A percentile compares a stretch with the other conserved stretches of the same genome.
Evolutionary conservation across 306 rosid genomes (phyloP).

Genomic region (Trichosanthes cucumerina): DNA sequence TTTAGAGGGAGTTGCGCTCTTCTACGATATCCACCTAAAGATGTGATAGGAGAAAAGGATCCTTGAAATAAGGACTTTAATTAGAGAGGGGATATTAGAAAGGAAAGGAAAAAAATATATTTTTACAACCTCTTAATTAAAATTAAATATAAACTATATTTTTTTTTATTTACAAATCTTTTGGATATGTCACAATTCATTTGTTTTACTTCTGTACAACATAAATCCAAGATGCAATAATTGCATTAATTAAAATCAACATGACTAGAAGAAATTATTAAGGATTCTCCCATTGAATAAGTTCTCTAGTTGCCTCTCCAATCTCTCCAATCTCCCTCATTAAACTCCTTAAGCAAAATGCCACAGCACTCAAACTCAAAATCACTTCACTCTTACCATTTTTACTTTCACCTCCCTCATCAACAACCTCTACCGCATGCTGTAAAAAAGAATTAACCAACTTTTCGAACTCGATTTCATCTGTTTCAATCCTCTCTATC

Average conservation of each 20-base stretch:
- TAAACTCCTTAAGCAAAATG: constrained; percentile 23
- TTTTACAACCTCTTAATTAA: no score
- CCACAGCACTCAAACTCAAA: constrained; percentile 34
- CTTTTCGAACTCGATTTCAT: constrained; percentile 30
- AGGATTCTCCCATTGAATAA: constrained; percentile 8
- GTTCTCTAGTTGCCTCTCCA: neutral
- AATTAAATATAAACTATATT: no score
- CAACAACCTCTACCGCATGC: constrained; percentile 23
- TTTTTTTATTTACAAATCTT: neutral
- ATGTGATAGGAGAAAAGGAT: no score
- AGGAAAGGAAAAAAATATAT: no score
- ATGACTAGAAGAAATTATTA: neutral
- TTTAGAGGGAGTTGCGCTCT: no score
- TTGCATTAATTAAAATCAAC: neutral
- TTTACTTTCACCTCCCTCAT: constrained; percentile 16
- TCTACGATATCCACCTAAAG: no score
- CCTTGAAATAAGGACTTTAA: no score
- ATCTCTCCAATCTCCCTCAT: constrained; percentile 7
- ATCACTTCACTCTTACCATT: constrained; percentile 35
- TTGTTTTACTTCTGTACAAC: neutral
- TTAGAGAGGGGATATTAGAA: no score
- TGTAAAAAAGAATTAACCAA: constrained; percentile 28
- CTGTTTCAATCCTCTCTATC: neutral
- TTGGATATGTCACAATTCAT: neutral
- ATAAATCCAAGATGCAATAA: neutral